phyloP scores from a whole-genome alignment of 129 eudicot genomes.

The Pulicaria dysenterica region DNA sequence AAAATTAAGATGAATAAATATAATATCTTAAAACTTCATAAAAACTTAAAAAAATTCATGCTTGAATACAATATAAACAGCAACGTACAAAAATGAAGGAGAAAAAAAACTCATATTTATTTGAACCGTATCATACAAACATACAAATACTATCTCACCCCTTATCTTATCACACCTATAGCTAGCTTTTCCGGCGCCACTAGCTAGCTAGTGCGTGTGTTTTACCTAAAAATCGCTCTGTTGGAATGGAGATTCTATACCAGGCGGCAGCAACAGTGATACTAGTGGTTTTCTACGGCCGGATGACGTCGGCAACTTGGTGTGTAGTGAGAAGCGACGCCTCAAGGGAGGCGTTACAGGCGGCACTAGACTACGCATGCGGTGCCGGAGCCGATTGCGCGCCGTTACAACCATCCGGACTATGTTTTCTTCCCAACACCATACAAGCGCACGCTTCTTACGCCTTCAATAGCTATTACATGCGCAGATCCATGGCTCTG shows the following conservation, averaged over 20 bases:
- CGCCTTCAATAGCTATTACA: constrained; percentile 71
- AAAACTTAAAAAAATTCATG: no score
- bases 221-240: constrained; percentile 6
- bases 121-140: no score
- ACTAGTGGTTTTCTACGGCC: constrained; percentile 3
- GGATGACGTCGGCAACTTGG: constrained; percentile 41
- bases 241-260: constrained; percentile 18
- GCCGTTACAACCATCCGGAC: constrained; percentile 50
- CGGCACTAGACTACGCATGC: constrained; percentile 74
- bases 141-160: not conserved
- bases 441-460: constrained; percentile 69
- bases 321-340: constrained; percentile 67
- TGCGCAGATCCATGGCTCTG: constrained; percentile 51
- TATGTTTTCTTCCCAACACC: constrained; percentile 63
- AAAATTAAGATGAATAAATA: no score
- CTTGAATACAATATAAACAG: no score
- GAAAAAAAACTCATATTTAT: no score
- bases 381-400: constrained; percentile 72
- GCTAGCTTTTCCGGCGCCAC: constrained; percentile 29
- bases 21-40: no score
- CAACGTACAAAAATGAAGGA: no score
- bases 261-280: constrained; percentile 25
- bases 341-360: constrained; percentile 45
- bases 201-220: not conserved
- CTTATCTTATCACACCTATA: constrained; percentile 19